A percentile compares a stretch with the other conserved stretches of the same genome.
Conservation (phyloP, 139 green algal species). For the Chlamydomonas applanata region DNA sequence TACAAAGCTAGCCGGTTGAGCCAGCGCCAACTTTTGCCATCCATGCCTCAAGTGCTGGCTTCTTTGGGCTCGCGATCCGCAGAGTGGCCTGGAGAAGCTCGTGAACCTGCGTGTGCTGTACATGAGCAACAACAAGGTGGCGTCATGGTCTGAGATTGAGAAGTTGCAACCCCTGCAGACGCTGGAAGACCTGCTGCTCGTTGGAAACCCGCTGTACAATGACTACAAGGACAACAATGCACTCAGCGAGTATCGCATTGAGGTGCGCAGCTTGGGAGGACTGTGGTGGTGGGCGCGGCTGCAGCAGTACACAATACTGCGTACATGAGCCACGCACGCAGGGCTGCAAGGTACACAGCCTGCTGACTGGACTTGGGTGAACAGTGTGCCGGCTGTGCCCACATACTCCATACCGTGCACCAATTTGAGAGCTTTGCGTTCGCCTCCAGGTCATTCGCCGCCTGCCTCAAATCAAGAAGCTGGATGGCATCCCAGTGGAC, state of each 20-base stretch:
- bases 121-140: constrained; percentile 88
- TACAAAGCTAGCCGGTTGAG: too few relatives aligned
- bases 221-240: constrained; percentile 66
- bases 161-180: constrained; percentile 58
- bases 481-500: constrained; percentile 86
- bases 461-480: constrained; percentile 85
- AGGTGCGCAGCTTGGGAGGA: constrained; percentile 69
- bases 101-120: constrained; percentile 78
- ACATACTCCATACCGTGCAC: too few relatives aligned
- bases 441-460: constrained; percentile 73
- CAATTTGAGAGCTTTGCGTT: too few relatives aligned
- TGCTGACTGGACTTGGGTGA: too few relatives aligned
- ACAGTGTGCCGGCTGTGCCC: too few relatives aligned
- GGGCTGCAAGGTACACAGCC: too few relatives aligned
- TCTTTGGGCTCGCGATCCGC: neutral
- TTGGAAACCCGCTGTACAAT: constrained; percentile 85
- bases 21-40: too few relatives aligned
- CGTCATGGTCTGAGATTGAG: constrained; percentile 69
- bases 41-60: too few relatives aligned
- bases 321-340: too few relatives aligned
- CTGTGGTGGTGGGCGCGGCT: too few relatives aligned
- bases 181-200: constrained; percentile 86
- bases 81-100: constrained; percentile 84
- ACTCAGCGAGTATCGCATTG: constrained; percentile 71
- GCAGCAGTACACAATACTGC: too few relatives aligned